These are phyloP conservation scores for Ustilaginoidea virens DNA, from an alignment of 2,329 filamentous ascomycete species.

Conservation along the genomic window DNA sequence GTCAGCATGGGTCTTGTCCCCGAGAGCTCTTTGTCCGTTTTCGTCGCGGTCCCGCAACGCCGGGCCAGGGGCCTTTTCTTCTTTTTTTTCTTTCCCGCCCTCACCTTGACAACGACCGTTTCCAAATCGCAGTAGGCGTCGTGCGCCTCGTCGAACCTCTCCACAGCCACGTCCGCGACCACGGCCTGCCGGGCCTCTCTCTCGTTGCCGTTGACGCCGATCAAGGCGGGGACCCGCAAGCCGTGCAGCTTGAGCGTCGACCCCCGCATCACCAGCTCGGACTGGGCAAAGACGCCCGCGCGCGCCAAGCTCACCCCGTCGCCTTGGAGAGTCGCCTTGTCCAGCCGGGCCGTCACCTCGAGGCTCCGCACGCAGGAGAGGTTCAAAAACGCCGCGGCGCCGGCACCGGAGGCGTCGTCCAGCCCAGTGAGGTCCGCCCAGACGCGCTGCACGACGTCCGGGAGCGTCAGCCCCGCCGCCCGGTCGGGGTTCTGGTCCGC, in stretches of 20 bases:
- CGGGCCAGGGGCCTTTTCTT: too few relatives aligned
- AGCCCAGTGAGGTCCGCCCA: constrained; percentile 17
- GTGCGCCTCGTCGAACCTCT: constrained; percentile 26
- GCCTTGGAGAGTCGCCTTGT: constrained; percentile 55
- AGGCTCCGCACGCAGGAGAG: constrained; percentile 25
- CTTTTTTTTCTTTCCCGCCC: too few relatives aligned
- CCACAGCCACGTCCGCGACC: constrained; percentile 45
- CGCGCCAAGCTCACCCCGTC: constrained; percentile 38
- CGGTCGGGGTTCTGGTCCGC: neutral
- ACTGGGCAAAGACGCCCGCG: constrained; percentile 22
- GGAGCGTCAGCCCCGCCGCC: constrained; percentile 12
- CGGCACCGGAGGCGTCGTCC: constrained; percentile 3
- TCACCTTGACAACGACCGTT: constrained; percentile 42
- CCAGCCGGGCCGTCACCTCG: constrained; percentile 38
- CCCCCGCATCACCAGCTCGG: constrained; percentile 12
- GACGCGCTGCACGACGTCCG: constrained; percentile 14
- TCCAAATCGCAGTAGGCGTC: constrained; percentile 45
- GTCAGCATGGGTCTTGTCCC: neutral
- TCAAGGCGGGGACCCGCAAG: constrained; percentile 48
- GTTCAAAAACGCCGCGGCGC: constrained; percentile 15
- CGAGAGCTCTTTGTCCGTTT: neutral
- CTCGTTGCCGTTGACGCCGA: constrained; percentile 62
- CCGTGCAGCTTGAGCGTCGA: constrained; percentile 33
- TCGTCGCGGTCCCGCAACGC: neutral
- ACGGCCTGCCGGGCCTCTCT: constrained; percentile 50